These are phyloP conservation scores for Arthrobotrys entomopaga DNA, from an alignment of 2,329 filamentous ascomycete genomes.

Conservation along the genomic window DNA sequence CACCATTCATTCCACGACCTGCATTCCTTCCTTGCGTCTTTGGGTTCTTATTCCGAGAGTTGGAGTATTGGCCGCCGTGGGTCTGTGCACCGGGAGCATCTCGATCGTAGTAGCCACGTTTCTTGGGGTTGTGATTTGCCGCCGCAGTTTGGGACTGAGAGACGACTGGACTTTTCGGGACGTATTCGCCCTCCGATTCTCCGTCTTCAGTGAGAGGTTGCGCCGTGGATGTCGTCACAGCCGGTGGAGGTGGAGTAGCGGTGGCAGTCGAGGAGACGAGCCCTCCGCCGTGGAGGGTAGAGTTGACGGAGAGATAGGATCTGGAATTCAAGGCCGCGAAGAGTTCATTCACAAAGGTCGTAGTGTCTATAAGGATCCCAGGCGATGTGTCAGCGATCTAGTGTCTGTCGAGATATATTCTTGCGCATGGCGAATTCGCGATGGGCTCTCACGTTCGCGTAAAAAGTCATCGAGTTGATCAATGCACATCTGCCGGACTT, in stretches of 20 bases:
- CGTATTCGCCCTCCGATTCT: slow-evolving; percentile 40
- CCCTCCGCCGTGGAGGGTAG: slow-evolving; percentile 60
- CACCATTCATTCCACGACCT: slow-evolving; percentile 1
- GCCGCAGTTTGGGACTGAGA: background rate
- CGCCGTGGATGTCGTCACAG: slow-evolving; percentile 8
- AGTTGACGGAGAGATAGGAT: slow-evolving; percentile 67
- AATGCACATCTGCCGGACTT: slow-evolving; percentile 75
- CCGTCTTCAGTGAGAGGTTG: slow-evolving; percentile 24
- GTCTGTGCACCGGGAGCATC: slow-evolving; percentile 37
- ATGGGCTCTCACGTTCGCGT: slow-evolving; percentile 68
- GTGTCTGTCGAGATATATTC: background rate
- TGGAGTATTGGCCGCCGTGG: slow-evolving; percentile 40
- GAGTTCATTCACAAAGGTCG: slow-evolving; percentile 75
- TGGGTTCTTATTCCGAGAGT: slow-evolving; percentile 47
- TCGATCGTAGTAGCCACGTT: slow-evolving; percentile 49
- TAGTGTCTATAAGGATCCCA: slow-evolving; percentile 65
- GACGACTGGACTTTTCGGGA: slow-evolving; percentile 37
- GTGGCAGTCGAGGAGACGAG: slow-evolving; percentile 64
- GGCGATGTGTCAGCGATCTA: slow-evolving; percentile 14
- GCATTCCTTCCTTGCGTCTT: slow-evolving; percentile 42
- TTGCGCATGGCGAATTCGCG: no score
- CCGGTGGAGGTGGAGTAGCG: slow-evolving; percentile 6
- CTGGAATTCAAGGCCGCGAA: slow-evolving; percentile 73
- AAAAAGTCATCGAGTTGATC: slow-evolving; percentile 80
- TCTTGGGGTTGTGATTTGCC: slow-evolving; percentile 33